Conservation (phyloP, 192 early-diverging fungal genomes). For the Nowakowskiella sp. region DNA sequence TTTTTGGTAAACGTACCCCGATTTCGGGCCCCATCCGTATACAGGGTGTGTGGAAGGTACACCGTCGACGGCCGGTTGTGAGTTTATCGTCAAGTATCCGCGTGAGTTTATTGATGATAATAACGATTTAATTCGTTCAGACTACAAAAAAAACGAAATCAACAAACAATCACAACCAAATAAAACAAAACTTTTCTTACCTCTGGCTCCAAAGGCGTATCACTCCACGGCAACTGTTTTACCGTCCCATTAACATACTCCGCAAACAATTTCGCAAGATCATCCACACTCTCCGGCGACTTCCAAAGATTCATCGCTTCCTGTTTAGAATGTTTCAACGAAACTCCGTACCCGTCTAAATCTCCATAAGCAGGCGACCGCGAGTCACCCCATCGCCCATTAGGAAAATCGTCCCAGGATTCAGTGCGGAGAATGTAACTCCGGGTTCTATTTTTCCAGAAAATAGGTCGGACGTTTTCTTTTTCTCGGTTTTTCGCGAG, state of each 20-base stretch:
- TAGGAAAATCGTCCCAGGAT: conserved; percentile 96
- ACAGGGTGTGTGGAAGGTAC: conserved; percentile 64
- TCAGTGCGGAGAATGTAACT: conserved; percentile 87
- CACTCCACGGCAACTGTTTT: conserved; percentile 85
- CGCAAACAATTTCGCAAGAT: conserved; percentile 72
- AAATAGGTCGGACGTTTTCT: conserved; percentile 97
- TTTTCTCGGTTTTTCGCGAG: conserved; percentile 77
- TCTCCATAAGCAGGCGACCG: conserved; percentile 70
- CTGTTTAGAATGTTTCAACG: conserved; percentile 56
- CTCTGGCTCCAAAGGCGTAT: conserved; percentile 69
- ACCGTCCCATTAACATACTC: conserved; percentile 76
- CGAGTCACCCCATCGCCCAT: conserved; percentile 96
- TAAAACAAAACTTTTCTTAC: background rate
- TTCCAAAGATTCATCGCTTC: conserved; percentile 77
- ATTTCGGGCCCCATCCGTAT: conserved; percentile 92
- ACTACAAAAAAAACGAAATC: conserved; percentile 14
- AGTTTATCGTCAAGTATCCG: conserved; percentile 95
- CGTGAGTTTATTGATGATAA: conserved; percentile 63
- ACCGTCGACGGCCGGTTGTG: conserved; percentile 90
- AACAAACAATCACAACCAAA: background rate
- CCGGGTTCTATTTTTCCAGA: conserved; percentile 92
- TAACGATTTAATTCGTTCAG: conserved; percentile 57
- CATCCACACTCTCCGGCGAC: conserved; percentile 50
- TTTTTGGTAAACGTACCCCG: conserved; percentile 95
- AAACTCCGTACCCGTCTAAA: conserved; percentile 69